These are phyloP conservation scores for Globisporangium recalcitrans DNA, from an alignment of 352 stramenopile species.

Conservation along the genomic window DNA sequence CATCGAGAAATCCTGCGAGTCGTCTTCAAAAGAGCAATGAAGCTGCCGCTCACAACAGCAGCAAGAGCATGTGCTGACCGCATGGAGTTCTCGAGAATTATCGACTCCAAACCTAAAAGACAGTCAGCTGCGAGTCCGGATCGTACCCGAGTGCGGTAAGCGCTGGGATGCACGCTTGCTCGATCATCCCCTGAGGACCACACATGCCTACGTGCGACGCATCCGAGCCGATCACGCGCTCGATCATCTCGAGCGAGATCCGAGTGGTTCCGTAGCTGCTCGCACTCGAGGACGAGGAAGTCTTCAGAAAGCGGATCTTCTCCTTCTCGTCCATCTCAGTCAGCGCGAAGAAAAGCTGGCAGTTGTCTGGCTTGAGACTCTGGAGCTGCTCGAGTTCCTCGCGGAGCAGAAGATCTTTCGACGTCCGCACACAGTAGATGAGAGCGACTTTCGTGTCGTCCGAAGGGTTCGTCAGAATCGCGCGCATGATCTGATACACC, in stretches of 20 bases:
- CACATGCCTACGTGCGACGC: constrained; percentile 86
- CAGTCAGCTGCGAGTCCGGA: constrained; percentile 61
- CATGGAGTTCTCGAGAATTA: neutral
- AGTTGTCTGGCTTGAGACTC: constrained; percentile 34
- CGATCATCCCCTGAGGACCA: constrained; percentile 92
- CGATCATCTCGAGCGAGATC: constrained; percentile 86
- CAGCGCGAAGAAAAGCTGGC: constrained; percentile 36
- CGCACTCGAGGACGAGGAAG: constrained; percentile 17
- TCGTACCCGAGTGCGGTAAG: constrained; percentile 85
- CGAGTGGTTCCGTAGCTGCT: constrained; percentile 74
- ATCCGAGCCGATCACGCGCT: constrained; percentile 61
- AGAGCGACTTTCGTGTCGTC: constrained; percentile 50
- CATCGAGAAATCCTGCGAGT: too few relatives aligned
- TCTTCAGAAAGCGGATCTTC: constrained; percentile 21
- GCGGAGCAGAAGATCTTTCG: constrained; percentile 91
- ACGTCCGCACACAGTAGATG: constrained; percentile 81
- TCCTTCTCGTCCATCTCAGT: constrained; percentile 51
- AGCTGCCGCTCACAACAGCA: too few relatives aligned
- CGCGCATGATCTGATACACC: constrained; percentile 66
- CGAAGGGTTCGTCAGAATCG: constrained; percentile 55
- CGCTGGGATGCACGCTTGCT: constrained; percentile 89
- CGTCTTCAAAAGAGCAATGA: too few relatives aligned
- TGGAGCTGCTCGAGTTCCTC: constrained; percentile 83
- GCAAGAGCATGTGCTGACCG: too few relatives aligned
- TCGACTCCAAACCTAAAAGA: constrained; percentile 20